These are phyloP conservation scores for Streptanthus diversifolius DNA, from an alignment of 345 rosid species.

Conservation along the genomic window DNA sequence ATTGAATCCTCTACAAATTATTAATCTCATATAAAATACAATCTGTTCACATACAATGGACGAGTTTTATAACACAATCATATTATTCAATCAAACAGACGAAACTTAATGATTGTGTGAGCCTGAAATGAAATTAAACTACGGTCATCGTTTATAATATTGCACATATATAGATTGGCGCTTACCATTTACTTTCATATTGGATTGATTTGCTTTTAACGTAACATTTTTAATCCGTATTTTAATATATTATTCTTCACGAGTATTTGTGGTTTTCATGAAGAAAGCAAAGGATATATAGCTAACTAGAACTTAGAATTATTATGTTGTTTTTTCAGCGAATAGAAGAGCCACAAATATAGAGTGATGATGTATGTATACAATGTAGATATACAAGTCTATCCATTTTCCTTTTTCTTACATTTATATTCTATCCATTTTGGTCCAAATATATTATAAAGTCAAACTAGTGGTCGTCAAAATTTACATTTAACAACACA, in stretches of 20 bases:
- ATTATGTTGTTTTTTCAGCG: neutral
- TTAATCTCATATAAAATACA: neutral
- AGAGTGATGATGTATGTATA: neutral
- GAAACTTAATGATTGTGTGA: neutral
- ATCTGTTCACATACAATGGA: neutral
- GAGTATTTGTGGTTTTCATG: no score
- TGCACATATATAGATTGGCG: no score
- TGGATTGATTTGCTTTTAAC: no score
- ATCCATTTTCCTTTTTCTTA: slow-evolving; percentile 13
- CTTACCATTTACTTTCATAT: no score
- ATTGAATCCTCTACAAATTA: neutral
- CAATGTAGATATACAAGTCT: neutral
- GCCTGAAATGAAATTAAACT: neutral
- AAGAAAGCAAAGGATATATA: no score
- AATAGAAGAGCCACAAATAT: slow-evolving; percentile 17
- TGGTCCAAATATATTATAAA: neutral
- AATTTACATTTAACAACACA: neutral
- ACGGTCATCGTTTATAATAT: no score
- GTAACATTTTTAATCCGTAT: no score
- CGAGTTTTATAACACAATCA: neutral
- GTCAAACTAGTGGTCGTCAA: neutral
- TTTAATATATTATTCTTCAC: no score
- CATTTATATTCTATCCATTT: slow-evolving; percentile 3
- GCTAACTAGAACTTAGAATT: neutral
- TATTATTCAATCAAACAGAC: neutral